phyloP scores from a whole-genome alignment of 305 asterid genomes.

The Fraxinus greggii region DNA sequence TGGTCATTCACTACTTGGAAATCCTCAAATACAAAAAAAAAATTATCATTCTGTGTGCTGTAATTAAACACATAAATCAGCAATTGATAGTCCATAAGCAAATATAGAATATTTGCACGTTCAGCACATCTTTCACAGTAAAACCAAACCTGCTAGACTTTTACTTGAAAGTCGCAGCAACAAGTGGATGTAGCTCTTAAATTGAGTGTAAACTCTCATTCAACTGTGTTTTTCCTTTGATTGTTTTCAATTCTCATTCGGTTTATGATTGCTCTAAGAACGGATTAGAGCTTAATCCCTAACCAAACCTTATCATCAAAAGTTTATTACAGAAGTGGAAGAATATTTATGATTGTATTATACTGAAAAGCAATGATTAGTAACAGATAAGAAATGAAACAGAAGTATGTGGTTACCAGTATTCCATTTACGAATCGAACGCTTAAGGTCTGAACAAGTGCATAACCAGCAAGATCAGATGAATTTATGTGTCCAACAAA shows the following conservation, averaged over 20 bases:
- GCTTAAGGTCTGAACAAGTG: slow-evolving; percentile 23
- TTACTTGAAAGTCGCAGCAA: neutral
- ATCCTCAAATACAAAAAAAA: neutral
- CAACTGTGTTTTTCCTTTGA: neutral
- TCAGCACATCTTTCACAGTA: neutral
- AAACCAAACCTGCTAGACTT: neutral
- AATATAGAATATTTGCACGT: too few relatives aligned
- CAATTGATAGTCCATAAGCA: too few relatives aligned
- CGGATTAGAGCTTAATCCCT: neutral
- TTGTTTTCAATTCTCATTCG: neutral
- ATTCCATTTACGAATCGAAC: slow-evolving; percentile 38
- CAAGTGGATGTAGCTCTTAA: neutral
- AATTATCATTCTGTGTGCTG: too few relatives aligned
- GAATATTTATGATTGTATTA: neutral
- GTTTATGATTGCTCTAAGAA: neutral
- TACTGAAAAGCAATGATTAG: neutral
- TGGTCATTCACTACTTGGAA: neutral
- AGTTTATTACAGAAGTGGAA: neutral
- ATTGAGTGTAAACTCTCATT: neutral
- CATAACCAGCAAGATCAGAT: neutral
- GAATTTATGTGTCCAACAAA: neutral
- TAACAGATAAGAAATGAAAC: neutral
- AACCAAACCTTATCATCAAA: neutral
- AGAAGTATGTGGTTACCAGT: slow-evolving; percentile 26
- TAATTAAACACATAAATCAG: too few relatives aligned